Base-by-base conservation (phyloP, 2,329 filamentous ascomycete genomes). In the Setomelanomma holmii region DNA sequence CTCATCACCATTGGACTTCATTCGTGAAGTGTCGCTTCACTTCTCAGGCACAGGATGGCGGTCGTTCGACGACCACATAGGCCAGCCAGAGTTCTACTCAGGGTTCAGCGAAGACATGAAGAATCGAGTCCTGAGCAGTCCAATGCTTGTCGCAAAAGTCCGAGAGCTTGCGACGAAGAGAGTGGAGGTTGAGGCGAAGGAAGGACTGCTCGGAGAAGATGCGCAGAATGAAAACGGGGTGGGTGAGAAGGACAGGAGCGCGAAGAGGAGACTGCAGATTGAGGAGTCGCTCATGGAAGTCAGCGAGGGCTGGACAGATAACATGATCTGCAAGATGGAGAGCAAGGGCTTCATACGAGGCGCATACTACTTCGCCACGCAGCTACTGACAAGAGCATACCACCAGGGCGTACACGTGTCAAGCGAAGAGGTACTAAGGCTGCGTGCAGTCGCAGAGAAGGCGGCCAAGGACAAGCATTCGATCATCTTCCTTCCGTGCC, bases 301-400 rank as follows among this genome's bases (percentile, higher is more conserved):
- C 4, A 89, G 91, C 4, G 91, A 95, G 58, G 87, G 89, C 60
- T 88, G 95, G 84, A 91, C 92, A 20, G 91, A 96, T 69, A 86
- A 89, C 58, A 98, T 99, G 95, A 97, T 99, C 56, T 98, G 93
- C 84, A 99, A 99, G 77, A 93, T 98, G 83, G 95, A 99, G 76
- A 96, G 89, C 80, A 96, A 93, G 72, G 80, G 85, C 2, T 98
- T 98, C 69, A 96, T 99, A 63, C 82, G 95, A 42, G 86, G 91
- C 20, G 93, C 95, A 40, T 98, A 98, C 73, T 99, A 97, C 72
- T 71, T 96, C 34, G 82, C 82, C 41, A 96, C 93, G 1, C 93
- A 98, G 76, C 81, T 98, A 40, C 80, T 98, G 56, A 96, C 93
- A 4, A 82, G 95, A 55, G 93, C 95, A 5, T 99, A 99, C 73